Percentiles rank a stretch among this genome's conserved stretches.
Evolutionary conservation across 768 basidiomycete genomes (phyloP).

Genomic region (Gloeophyllum trabeum): DNA sequence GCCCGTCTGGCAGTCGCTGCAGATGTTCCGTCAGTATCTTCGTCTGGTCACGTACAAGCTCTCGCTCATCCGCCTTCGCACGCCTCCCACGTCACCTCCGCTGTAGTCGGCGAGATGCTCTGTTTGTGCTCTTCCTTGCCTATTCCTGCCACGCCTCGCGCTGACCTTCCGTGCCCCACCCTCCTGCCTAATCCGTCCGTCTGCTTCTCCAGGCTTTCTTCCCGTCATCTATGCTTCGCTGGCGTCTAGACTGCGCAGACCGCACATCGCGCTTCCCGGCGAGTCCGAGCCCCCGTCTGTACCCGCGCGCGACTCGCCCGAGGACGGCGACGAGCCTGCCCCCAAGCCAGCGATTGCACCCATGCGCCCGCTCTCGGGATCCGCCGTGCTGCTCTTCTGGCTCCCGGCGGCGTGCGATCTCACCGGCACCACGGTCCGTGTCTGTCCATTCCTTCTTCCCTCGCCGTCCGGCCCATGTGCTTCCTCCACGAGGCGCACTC

Average conservation of each 20-base stretch:
- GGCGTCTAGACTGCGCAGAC: slow-evolving; percentile 29
- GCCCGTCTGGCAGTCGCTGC: slow-evolving; percentile 86
- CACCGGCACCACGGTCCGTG: slow-evolving; percentile 81
- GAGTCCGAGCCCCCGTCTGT: slow-evolving; percentile 26
- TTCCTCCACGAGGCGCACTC: slow-evolving; percentile 1
- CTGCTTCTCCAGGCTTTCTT: slow-evolving; percentile 55
- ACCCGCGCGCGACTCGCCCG: slow-evolving; percentile 13
- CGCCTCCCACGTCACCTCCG: slow-evolving; percentile 22
- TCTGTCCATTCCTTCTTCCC: slow-evolving; percentile 13
- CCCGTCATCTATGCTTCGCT: slow-evolving; percentile 70
- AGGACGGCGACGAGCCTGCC: slow-evolving; percentile 20
- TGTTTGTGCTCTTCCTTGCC: slow-evolving; percentile 39
- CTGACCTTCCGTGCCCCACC: slow-evolving; percentile 4
- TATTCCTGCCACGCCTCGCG: slow-evolving; percentile 6
- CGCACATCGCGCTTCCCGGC: slow-evolving; percentile 43
- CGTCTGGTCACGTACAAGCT: background rate
- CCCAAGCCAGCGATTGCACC: slow-evolving; percentile 11
- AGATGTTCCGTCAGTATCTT: slow-evolving; percentile 67
- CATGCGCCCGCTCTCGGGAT: slow-evolving; percentile 45
- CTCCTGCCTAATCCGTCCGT: slow-evolving; percentile 8
- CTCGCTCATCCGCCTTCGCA: background rate
- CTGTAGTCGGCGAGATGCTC: slow-evolving; percentile 84
- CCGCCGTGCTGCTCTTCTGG: slow-evolving; percentile 71
- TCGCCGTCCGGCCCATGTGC: slow-evolving; percentile 3
- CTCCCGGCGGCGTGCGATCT: slow-evolving; percentile 85